Conservation (phyloP, 2,329 filamentous ascomycete species). For the Tolypocladium guangdongense region DNA sequence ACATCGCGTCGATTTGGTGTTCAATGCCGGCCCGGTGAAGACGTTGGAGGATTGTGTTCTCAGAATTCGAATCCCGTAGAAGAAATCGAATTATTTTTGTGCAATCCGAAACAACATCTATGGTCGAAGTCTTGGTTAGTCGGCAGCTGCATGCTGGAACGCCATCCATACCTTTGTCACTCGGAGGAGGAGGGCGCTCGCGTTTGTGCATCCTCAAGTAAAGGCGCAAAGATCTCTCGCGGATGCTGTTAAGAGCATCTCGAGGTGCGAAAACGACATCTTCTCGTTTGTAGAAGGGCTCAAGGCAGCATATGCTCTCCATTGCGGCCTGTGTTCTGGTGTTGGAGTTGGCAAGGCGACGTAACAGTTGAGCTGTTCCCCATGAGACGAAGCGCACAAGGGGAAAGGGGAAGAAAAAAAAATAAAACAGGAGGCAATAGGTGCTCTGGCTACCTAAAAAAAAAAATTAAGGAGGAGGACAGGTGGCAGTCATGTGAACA, state of each 20-base stretch:
- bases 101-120: slow-evolving; percentile 7
- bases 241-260: slow-evolving; percentile 5
- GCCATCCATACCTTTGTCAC: background rate
- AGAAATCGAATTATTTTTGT: slow-evolving; percentile 3
- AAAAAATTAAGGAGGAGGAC: background rate
- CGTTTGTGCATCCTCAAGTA: slow-evolving; percentile 4
- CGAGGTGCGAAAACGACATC: slow-evolving; percentile 6
- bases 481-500: background rate
- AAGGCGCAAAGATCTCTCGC: slow-evolving; percentile 2
- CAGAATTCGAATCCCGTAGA: background rate
- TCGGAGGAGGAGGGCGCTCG: background rate
- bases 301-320: slow-evolving; percentile 13
- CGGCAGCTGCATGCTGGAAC: background rate
- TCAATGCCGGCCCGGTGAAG: background rate
- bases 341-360: background rate
- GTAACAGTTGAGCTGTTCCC: too few species aligned
- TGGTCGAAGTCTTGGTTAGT: background rate
- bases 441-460: too few species aligned
- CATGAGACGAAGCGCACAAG: too few species aligned
- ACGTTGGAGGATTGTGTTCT: slow-evolving; percentile 7
- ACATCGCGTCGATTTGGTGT: slow-evolving; percentile 2
- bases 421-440: too few species aligned
- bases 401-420: too few species aligned
- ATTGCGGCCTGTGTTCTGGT: slow-evolving; percentile 1
- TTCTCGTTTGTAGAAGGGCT: slow-evolving; percentile 10